phyloP scores from a whole-genome alignment of 306 rosid genomes.

The Medicago ruthenica region DNA sequence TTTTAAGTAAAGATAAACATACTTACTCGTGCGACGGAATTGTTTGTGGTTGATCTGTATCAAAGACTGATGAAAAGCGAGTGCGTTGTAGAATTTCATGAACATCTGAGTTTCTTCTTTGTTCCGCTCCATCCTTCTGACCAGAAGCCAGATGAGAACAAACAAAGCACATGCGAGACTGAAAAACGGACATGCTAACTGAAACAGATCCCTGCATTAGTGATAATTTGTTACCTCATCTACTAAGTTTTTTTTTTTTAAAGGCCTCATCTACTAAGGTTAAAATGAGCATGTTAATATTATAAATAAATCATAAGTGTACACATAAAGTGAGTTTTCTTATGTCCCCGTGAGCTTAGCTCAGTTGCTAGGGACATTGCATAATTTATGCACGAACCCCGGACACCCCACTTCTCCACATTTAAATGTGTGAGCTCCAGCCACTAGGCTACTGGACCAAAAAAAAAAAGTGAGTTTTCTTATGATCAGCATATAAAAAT shows the following conservation, averaged over 20 bases:
- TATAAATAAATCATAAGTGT: not conserved
- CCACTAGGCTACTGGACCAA: no score
- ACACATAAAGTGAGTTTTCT: not conserved
- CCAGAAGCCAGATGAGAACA: constrained; percentile 97
- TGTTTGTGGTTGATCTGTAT: constrained; percentile 77
- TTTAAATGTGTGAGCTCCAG: no score
- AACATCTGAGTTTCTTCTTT: constrained; percentile 82
- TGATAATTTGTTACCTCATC: not conserved
- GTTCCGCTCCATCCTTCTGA: constrained; percentile 87
- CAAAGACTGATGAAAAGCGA: constrained; percentile 70
- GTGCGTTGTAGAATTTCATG: constrained; percentile 82
- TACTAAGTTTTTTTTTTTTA: no score
- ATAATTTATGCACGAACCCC: no score
- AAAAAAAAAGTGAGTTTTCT: no score
- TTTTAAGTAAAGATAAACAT: constrained; percentile 40
- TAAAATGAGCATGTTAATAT: not conserved
- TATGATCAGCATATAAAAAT: not conserved
- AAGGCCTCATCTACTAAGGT: no score
- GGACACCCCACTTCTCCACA: no score
- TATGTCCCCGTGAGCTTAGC: no score
- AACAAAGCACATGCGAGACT: constrained; percentile 87
- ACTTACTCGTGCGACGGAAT: constrained; percentile 87
- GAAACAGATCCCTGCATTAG: constrained; percentile 88
- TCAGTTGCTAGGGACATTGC: no score
- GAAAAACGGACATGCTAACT: constrained; percentile 89